Evolutionary conservation across 2,329 filamentous ascomycete species (phyloP).

Genomic region (Hypoxylon sp.): DNA sequence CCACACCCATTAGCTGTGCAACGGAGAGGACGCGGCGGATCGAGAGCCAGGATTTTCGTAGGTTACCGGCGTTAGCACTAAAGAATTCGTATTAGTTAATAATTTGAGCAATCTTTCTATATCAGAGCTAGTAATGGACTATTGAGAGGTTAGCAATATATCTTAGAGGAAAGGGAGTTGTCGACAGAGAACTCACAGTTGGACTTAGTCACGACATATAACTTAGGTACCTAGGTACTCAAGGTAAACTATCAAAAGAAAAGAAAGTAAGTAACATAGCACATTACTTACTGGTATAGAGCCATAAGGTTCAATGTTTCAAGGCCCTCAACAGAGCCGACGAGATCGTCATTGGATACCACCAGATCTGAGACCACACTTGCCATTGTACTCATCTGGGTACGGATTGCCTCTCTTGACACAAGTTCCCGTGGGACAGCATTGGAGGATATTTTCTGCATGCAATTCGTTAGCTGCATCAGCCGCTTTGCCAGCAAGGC

Average conservation of each 20-base stretch:
- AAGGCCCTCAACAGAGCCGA: slow-evolving; percentile 65
- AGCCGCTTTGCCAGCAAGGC: slow-evolving; percentile 62
- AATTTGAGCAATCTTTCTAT: not conserved
- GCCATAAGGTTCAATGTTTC: slow-evolving; percentile 64
- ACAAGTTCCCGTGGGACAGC: slow-evolving; percentile 50
- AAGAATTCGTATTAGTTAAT: not conserved
- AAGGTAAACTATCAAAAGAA: not conserved
- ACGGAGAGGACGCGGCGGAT: slow-evolving; percentile 64
- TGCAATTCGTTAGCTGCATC: slow-evolving; percentile 58
- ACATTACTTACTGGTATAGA: slow-evolving; percentile 57
- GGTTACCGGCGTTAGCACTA: slow-evolving; percentile 63
- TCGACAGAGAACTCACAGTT: not conserved
- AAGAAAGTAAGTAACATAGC: not conserved
- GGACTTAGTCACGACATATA: not conserved
- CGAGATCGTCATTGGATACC: slow-evolving; percentile 64
- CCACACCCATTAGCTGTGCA: slow-evolving; percentile 65
- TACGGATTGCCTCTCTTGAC: slow-evolving; percentile 42
- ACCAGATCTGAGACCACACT: slow-evolving; percentile 56
- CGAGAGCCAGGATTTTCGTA: slow-evolving; percentile 67
- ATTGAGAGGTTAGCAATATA: not conserved
- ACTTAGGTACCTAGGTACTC: not conserved
- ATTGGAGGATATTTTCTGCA: slow-evolving; percentile 59
- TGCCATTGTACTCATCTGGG: slow-evolving; percentile 53
- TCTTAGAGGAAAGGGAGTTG: not conserved
- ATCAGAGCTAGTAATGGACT: not conserved